A percentile compares a stretch with the other conserved stretches of the same genome.
Conservation (phyloP, 257 asterid genomes). For the Solanum sitiens region DNA sequence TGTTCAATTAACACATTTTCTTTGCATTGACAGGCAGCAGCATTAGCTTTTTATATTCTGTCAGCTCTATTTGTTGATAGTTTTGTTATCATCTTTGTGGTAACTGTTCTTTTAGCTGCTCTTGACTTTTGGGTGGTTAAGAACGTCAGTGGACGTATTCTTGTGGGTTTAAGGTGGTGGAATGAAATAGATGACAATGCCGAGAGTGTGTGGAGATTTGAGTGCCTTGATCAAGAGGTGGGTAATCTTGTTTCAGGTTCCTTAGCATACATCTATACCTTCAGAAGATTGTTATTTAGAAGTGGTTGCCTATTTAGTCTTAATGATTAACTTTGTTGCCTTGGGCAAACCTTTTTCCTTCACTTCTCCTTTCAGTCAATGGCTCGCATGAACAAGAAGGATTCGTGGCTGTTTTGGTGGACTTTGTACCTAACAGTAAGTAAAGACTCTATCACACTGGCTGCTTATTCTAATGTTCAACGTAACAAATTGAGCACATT, state of each 20-base stretch:
- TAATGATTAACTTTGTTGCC: background rate
- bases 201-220: constrained; percentile 94
- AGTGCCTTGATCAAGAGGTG: constrained; percentile 79
- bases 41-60: constrained; percentile 87
- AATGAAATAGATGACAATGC: constrained; percentile 81
- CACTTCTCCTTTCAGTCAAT: constrained; percentile 48
- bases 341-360: constrained; percentile 1
- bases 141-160: constrained; percentile 94
- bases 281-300: background rate
- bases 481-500: background rate
- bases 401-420: constrained; percentile 99
- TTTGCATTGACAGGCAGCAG: constrained; percentile 58
- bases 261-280: background rate
- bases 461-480: background rate
- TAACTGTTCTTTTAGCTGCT: constrained; percentile 85
- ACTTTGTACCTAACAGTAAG: constrained; percentile 84
- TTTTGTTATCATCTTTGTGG: constrained; percentile 89
- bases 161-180: constrained; percentile 99
- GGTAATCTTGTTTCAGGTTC: background rate
- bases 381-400: constrained; percentile 97
- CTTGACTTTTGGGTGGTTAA: constrained; percentile 98
- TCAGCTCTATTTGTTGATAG: constrained; percentile 77
- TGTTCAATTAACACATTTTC: background rate
- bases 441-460: background rate
- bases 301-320: background rate